phyloP scores from a whole-genome alignment of 768 basidiomycete genomes.

The Pisolithus sp. region DNA sequence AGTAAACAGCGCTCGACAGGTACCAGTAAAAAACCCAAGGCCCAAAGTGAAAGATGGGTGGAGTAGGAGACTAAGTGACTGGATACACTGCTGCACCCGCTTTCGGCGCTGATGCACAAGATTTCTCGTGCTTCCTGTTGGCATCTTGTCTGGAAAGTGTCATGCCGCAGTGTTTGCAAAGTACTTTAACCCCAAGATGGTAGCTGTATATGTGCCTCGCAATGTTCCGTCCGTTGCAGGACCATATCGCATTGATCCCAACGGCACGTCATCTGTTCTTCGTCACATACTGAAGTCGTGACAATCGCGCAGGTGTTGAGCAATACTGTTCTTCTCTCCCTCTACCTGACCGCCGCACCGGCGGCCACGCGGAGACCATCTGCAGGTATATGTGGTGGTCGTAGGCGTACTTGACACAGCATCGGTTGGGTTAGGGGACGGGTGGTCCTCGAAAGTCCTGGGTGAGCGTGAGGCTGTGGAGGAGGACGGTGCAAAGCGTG shows the following conservation, averaged over 20 bases:
- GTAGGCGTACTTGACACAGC: background rate
- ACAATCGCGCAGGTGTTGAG: slow-evolving; percentile 14
- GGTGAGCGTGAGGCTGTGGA: background rate
- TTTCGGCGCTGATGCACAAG: background rate
- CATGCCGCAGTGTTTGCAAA: slow-evolving; percentile 12
- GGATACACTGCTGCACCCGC: too few species aligned
- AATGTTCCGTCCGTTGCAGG: slow-evolving; percentile 22
- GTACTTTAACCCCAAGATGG: slow-evolving; percentile 19
- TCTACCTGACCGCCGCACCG: slow-evolving; percentile 11
- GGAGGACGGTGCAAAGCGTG: background rate
- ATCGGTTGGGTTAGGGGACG: background rate
- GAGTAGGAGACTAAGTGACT: too few species aligned
- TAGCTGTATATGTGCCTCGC: slow-evolving; percentile 19
- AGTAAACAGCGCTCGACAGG: too few species aligned
- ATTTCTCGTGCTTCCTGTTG: slow-evolving; percentile 15
- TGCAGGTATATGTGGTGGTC: slow-evolving; percentile 12
- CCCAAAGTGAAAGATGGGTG: too few species aligned
- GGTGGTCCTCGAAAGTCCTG: background rate
- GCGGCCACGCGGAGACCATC: slow-evolving; percentile 10
- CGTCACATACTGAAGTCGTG: slow-evolving; percentile 19
- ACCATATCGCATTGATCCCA: slow-evolving; percentile 11
- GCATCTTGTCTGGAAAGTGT: slow-evolving; percentile 19
- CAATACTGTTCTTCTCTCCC: slow-evolving; percentile 15
- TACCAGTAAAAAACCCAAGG: too few species aligned
- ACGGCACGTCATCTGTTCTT: slow-evolving; percentile 5